Conservation (phyloP, 2,329 filamentous ascomycete genomes). For the Polychaeton citri region DNA sequence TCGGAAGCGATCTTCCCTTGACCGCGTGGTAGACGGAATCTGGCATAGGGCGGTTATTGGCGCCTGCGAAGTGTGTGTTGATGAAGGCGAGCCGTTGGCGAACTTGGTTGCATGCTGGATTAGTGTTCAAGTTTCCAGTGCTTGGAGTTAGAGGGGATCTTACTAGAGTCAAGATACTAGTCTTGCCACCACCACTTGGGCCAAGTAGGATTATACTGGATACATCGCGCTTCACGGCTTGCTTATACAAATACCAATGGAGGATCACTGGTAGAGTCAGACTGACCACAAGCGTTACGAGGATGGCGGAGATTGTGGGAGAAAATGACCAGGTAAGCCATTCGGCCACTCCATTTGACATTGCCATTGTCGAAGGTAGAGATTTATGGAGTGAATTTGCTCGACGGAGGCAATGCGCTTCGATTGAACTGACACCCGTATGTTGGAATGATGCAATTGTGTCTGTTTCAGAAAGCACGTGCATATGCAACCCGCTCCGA, state of each 20-base stretch:
- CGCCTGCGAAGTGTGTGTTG: conserved; percentile 51
- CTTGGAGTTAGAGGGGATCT: conserved; percentile 6
- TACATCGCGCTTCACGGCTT: conserved; percentile 29
- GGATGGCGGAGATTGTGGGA: conserved; percentile 37
- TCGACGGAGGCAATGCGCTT: too few relatives aligned
- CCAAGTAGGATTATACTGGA: conserved; percentile 65
- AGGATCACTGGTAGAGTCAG: conserved; percentile 63
- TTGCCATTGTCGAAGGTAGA: background rate
- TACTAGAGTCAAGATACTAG: conserved; percentile 68
- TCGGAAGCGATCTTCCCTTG: conserved; percentile 50
- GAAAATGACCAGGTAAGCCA: conserved; percentile 36
- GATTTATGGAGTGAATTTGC: too few relatives aligned
- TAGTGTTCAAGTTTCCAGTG: conserved; percentile 4
- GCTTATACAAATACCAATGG: conserved; percentile 59
- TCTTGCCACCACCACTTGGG: conserved; percentile 76
- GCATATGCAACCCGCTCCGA: too few relatives aligned
- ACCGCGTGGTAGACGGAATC: conserved; percentile 38
- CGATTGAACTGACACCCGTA: too few relatives aligned
- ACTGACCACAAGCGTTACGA: conserved; percentile 56
- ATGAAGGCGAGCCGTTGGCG: conserved; percentile 41
- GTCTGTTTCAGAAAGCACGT: too few relatives aligned
- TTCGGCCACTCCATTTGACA: conserved; percentile 6
- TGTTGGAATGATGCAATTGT: too few relatives aligned
- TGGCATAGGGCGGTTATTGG: conserved; percentile 43
- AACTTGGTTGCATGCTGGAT: conserved; percentile 20